Evolutionary conservation across 2,329 filamentous ascomycete species (phyloP), one percentile per base, ranked within the genome.

Genomic region (Metarhizium sp.): DNA sequence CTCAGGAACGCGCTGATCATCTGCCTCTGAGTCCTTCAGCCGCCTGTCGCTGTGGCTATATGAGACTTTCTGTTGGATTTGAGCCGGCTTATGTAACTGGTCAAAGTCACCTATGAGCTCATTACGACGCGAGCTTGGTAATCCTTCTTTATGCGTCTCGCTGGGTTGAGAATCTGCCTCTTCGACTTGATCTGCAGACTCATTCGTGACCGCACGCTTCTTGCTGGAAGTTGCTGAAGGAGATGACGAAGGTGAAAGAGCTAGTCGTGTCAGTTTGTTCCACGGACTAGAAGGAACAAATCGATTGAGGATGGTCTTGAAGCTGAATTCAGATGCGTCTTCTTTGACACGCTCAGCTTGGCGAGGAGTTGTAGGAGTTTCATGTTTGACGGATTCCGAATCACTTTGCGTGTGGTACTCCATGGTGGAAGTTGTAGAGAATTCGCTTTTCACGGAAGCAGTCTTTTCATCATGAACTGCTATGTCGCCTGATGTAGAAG

Each of bases 201-300:
- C 25, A 48, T 48, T 30, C 45, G 14, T 16, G 11, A 13, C 11
- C 18, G 53, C 30, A 40, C n/a, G n/a, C 14, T 50, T 14, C 29
- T n/a, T 46, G 20, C 30, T 30, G 18, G 14, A 46, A 11, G 8
- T 36, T 25, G 25, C 25, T 36, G 38, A 25, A 18, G 32, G 13
- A 30, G 25, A 51, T 29, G 29, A 45, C 42, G 38, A 25, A 14
- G 48, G 34, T 16, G 48, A 36, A 18, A 52, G 54, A 38, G 59
- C 45, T 48, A 60, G 49, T 10, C 50, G 53, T 29, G 59, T 59
- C n/a, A 60, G 54, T 25, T 55, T 64, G 38, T 59, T 57, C 67
- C 60, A 66, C 11, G 63, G 61, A 6, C 57, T 62, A 25, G 60
- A 56, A 13, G 66, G 61, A 25, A 67, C 59, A 30, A 63, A 55